Percentiles rank a stretch among this genome's conserved stretches.
phyloP scores from a whole-genome alignment of 176 grass and related monocot species.

The Tillandsia leiboldiana region DNA sequence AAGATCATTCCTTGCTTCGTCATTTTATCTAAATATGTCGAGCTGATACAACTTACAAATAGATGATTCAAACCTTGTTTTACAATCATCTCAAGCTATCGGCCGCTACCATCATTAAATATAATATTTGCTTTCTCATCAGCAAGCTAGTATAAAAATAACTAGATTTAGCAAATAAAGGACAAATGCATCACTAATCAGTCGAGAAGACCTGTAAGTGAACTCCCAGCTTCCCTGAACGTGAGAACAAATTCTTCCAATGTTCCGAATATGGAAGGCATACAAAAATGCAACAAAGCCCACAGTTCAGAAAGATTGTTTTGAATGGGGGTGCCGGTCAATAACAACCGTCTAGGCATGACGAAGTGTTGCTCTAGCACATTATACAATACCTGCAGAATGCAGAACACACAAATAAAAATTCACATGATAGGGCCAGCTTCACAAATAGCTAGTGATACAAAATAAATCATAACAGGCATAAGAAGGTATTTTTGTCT shows the following conservation, averaged over 20 bases:
- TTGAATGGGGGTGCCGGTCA: conserved; percentile 94
- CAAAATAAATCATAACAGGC: background rate
- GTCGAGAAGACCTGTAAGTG: conserved; percentile 39
- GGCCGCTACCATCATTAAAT: too few relatives aligned
- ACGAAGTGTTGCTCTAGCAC: conserved; percentile 72
- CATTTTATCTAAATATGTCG: too few relatives aligned
- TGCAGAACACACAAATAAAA: conserved; percentile 10
- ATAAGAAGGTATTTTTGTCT: background rate
- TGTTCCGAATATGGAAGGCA: conserved; percentile 74
- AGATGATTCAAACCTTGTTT: too few relatives aligned
- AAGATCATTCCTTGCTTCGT: too few relatives aligned
- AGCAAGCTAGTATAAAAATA: background rate
- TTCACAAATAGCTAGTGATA: background rate
- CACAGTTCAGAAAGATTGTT: conserved; percentile 88
- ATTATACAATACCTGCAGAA: conserved; percentile 76
- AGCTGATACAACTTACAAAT: too few relatives aligned
- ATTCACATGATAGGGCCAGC: background rate
- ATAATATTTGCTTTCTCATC: background rate
- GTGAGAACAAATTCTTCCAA: conserved; percentile 64
- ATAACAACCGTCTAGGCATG: conserved; percentile 72
- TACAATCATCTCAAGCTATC: too few relatives aligned
- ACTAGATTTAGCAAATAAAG: background rate
- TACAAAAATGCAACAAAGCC: conserved; percentile 91
- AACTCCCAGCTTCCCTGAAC: conserved; percentile 60
- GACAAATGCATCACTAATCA: background rate